Base-by-base conservation (phyloP, 1,284 basidiomycete genomes). In the Ustilago nuda region DNA sequence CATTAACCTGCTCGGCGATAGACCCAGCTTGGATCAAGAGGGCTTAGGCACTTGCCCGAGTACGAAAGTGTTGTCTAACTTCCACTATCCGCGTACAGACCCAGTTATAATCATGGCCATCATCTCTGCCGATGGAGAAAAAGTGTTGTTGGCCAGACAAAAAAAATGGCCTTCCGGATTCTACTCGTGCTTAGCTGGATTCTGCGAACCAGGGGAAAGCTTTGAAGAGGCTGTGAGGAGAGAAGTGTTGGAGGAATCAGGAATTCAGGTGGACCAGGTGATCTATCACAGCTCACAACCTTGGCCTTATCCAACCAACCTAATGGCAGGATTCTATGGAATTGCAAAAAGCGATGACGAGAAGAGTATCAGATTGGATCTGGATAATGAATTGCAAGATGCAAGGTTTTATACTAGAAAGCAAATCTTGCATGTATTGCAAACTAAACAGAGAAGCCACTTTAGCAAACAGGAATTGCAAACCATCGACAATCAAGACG, bases 371-470 rank as follows among this genome's bases (percentile, higher is more conserved):
- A 90, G 94, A 12, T 88, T 90, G 12, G 95, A 98, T 86, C 89
- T 99, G 15, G 96, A 98, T 84, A 96, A 97, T 80, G 96, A 99
- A 87, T 90, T 99, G n/a, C 92, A 93, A 84, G 94, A 98, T 82
- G 95, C 94, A 0, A 89, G 90, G 63, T 99, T 93, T 92, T 98
- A 92, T 87, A 91, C 92, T 8, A 90, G 93, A 11, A 89, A 89
- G 35, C 91, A 94, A 79, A 88, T 94, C 30, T 86, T 91, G 5
- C 87, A 87, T 0, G 90, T 93, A 8, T 87, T 97, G 41, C 85
- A 87, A 27, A 89, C 91, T 12, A 59, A 61, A 11, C 76, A 86
- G 87, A 4, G 86, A 88, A 2, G 27, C 9, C 88, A 86, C 43
- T 88, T 93, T 59, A 87, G 88, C 12, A 82, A 86, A 17, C 86